A percentile compares a stretch with the other conserved stretches of the same genome.
Conservation (phyloP, 768 basidiomycete genomes). For the Thelephora ganbajun region DNA sequence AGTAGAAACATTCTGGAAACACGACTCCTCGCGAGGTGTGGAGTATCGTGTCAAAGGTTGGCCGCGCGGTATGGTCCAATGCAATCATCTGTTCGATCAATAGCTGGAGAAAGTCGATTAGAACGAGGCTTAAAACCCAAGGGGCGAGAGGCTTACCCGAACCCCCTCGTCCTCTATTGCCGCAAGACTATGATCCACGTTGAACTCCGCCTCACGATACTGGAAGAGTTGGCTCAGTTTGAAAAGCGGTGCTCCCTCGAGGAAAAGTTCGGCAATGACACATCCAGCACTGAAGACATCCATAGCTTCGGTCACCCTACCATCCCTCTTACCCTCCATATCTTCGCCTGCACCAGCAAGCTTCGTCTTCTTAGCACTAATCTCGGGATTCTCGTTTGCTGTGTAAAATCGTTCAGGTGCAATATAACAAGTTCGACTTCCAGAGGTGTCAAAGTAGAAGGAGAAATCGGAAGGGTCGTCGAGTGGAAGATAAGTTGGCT, state of each 20-base stretch:
- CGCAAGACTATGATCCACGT: constrained; percentile 54
- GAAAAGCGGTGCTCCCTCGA: constrained; percentile 89
- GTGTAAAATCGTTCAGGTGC: constrained; percentile 94
- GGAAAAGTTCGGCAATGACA: constrained; percentile 89
- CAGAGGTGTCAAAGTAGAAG: constrained; percentile 94
- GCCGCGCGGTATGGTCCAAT: constrained; percentile 62
- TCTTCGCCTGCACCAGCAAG: constrained; percentile 36
- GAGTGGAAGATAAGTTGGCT: constrained; percentile 87
- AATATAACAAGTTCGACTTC: constrained; percentile 86
- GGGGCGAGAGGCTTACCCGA: constrained; percentile 37
- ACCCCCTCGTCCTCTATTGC: constrained; percentile 73
- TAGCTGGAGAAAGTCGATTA: constrained; percentile 28
- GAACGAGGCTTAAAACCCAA: neutral
- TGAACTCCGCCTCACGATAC: constrained; percentile 77
- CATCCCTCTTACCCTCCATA: constrained; percentile 54
- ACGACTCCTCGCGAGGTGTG: constrained; percentile 63
- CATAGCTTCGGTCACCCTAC: constrained; percentile 87
- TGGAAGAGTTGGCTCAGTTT: constrained; percentile 91
- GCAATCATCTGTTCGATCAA: constrained; percentile 86
- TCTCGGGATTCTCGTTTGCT: constrained; percentile 45
- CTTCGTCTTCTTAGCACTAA: constrained; percentile 52
- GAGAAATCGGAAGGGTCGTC: constrained; percentile 97
- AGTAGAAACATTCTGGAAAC: constrained; percentile 89
- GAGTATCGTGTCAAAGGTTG: constrained; percentile 70
- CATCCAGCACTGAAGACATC: constrained; percentile 94